Evolutionary conservation across 768 basidiomycete species (phyloP).

Genomic region (Suillus fuscotomentosus): DNA sequence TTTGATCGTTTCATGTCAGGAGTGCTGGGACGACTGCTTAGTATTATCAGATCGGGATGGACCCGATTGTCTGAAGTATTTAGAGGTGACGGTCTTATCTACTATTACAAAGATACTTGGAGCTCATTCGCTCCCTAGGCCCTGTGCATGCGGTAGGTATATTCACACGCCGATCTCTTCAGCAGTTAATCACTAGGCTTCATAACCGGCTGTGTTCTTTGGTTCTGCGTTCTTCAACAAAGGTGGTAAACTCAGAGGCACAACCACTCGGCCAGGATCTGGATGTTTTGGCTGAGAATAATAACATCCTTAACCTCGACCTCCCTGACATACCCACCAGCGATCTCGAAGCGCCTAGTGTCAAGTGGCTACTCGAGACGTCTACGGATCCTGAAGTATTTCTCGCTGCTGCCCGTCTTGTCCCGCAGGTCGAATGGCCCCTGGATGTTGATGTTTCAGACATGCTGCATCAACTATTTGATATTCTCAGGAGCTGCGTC

Average conservation of each 20-base stretch:
- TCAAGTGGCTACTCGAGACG: conserved; percentile 5
- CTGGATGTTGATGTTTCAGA: background rate
- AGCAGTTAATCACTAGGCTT: too few relatives aligned
- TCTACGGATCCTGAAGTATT: background rate
- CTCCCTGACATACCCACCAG: background rate
- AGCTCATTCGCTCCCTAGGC: too few relatives aligned
- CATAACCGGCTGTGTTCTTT: too few relatives aligned
- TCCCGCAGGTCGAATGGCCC: background rate
- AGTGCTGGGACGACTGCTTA: too few relatives aligned
- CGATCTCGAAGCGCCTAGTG: background rate
- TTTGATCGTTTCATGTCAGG: too few relatives aligned
- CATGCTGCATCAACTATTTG: background rate
- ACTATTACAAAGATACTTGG: too few relatives aligned
- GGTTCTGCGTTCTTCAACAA: background rate
- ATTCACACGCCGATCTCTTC: too few relatives aligned
- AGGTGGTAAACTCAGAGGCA: background rate
- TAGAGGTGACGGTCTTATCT: too few relatives aligned
- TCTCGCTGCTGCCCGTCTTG: background rate
- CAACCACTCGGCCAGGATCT: background rate
- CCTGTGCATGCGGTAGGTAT: too few relatives aligned
- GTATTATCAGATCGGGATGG: too few relatives aligned
- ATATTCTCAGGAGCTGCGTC: background rate
- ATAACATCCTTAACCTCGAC: background rate
- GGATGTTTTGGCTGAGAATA: too few relatives aligned
- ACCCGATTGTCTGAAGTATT: too few relatives aligned